Base-by-base conservation (phyloP, 2,329 filamentous ascomycete genomes). In the Calonectria multiphialidica region DNA sequence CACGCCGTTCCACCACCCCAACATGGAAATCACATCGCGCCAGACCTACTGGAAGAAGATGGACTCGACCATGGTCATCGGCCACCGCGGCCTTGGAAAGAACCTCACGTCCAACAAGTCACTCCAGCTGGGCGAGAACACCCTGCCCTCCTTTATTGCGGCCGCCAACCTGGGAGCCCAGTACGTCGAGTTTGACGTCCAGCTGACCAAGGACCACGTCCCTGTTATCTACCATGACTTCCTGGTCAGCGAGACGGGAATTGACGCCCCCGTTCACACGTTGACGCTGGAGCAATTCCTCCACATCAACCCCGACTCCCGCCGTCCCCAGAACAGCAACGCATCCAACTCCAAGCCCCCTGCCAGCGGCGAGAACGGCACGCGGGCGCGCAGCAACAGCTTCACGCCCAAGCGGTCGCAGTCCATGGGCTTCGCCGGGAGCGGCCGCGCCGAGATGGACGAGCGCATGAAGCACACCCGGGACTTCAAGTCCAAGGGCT, bases 161-260 rank as follows among this genome's bases (percentile, higher is more conserved):
- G 97, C 97, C 2, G 96, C 96, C 50, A 98, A 98, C 77, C 85
- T 99, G 64, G 97, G 97, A 10, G 97, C 91, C 3, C 90, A 93
- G 68, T 93, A 93, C 77, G 91, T 93, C 57, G 91, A 93, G 77
- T 93, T 94, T 80, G 97, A 99, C 81, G 97, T 99, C 0, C 97
- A 99, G 82, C 87, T 99, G 45, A 99, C 97, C n/a, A 99, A 99
- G 81, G 97, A 99, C 81, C 95, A 97, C 79, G 95, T 99, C 1
- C 97, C 97, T 0, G 96, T 99, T 75, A 98, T 99, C 79, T 99
- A 99, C 81, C 97, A 99, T 81, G 97, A 99, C 83, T 99, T 99
- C 80, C 88, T 98, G 16, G 97, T 99, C 82, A 98, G 95, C 81
- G 97, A 99, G 84, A 98, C 97, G 0, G 97, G 97, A 12, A 97